Evolutionary conservation across 306 rosid species (phyloP).

Genomic region (Malus sylvestris): DNA sequence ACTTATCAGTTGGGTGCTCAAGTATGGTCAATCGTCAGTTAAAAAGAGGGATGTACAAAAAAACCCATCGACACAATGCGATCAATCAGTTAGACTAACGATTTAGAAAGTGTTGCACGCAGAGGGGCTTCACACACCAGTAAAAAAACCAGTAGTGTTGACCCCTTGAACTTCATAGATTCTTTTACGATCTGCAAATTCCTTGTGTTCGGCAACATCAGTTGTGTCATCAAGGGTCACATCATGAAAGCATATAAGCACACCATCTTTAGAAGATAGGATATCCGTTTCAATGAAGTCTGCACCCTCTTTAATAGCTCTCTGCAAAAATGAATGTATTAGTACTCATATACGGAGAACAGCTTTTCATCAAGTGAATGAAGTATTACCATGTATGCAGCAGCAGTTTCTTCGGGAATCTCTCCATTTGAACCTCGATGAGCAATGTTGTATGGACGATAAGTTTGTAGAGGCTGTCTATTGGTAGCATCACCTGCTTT

Average conservation of each 20-base stretch:
- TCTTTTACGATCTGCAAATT: conserved; percentile 71
- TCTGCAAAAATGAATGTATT: conserved; percentile 44
- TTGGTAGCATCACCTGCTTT: conserved; percentile 13
- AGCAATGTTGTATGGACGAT: conserved; percentile 70
- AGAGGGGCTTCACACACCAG: conserved; percentile 38
- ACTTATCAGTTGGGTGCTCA: background rate
- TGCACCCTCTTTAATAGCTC: conserved; percentile 92
- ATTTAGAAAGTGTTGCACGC: background rate
- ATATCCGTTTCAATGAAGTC: conserved; percentile 96
- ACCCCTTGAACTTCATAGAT: conserved; percentile 73
- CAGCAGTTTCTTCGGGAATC: conserved; percentile 80
- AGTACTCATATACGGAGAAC: background rate
- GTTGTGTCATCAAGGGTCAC: conserved; percentile 67
- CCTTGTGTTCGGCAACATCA: conserved; percentile 44
- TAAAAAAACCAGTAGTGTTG: conserved; percentile 65
- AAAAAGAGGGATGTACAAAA: background rate
- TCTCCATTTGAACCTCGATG: conserved; percentile 97
- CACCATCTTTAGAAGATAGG: conserved; percentile 81
- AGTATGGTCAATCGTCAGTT: background rate
- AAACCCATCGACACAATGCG: background rate
- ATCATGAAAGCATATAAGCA: conserved; percentile 82
- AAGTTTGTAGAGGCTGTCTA: conserved; percentile 58
- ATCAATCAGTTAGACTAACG: background rate
- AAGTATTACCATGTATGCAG: conserved; percentile 60
- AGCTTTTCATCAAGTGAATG: background rate